Conservation (phyloP, 768 basidiomycete species). For the Termitomyces sp. region DNA sequence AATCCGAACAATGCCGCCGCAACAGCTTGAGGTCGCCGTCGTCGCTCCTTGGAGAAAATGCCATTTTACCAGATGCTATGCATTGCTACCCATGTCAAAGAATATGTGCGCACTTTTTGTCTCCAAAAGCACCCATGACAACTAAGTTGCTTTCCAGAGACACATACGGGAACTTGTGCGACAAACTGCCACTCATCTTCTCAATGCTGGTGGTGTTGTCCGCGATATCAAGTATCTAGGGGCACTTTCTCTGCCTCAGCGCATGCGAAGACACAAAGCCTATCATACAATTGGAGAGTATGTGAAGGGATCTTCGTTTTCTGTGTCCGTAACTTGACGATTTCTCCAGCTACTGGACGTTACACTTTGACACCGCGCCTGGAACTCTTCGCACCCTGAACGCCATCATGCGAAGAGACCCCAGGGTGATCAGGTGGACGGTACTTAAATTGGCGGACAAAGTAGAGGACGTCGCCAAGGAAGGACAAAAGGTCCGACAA, state of each 20-base stretch:
- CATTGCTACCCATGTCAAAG: slow-evolving; percentile 66
- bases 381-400: slow-evolving; percentile 59
- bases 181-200: slow-evolving; percentile 63
- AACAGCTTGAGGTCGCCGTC: background rate
- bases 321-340: background rate
- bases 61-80: slow-evolving; percentile 87
- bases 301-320: slow-evolving; percentile 28
- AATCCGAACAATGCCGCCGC: no score
- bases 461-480: slow-evolving; percentile 57
- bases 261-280: slow-evolving; percentile 60
- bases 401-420: slow-evolving; percentile 66
- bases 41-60: slow-evolving; percentile 39
- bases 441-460: slow-evolving; percentile 73
- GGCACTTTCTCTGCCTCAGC: slow-evolving; percentile 63
- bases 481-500: slow-evolving; percentile 26
- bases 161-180: slow-evolving; percentile 73
- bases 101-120: slow-evolving; percentile 51
- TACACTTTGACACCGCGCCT: slow-evolving; percentile 87
- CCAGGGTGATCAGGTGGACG: slow-evolving; percentile 79
- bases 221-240: slow-evolving; percentile 76
- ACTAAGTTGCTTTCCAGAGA: slow-evolving; percentile 32
- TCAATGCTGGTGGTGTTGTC: slow-evolving; percentile 76
- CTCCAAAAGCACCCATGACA: background rate
- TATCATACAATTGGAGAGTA: slow-evolving; percentile 68
- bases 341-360: slow-evolving; percentile 72